Conservation (phyloP, 1,284 basidiomycete species). For the Exsudoporus floridanus region DNA sequence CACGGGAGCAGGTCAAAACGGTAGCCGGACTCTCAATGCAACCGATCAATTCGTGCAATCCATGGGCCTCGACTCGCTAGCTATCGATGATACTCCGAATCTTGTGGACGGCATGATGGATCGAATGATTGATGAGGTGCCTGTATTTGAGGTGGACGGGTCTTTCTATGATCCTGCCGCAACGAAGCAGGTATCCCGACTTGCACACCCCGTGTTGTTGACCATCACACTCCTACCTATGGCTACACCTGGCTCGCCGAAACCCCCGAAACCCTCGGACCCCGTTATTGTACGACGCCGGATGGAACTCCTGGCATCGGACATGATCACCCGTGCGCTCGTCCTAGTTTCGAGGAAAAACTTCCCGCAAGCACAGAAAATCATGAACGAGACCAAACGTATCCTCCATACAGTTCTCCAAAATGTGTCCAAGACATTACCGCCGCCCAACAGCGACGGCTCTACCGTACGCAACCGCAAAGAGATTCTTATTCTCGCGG, state of each 20-base stretch:
- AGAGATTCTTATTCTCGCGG: conserved; percentile 67
- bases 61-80: conserved; percentile 72
- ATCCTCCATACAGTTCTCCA: conserved; percentile 84
- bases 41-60: conserved; percentile 80
- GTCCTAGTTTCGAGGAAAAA: conserved; percentile 87
- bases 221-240: conserved; percentile 82
- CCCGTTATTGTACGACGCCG: conserved; percentile 86
- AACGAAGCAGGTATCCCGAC: conserved; percentile 75
- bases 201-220: conserved; percentile 85
- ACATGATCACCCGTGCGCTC: conserved; percentile 92
- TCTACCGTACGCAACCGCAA: conserved; percentile 63
- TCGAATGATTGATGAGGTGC: conserved; percentile 89
- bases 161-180: conserved; percentile 88
- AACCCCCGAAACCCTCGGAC: conserved; percentile 62
- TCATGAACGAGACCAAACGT: conserved; percentile 84
- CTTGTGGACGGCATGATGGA: conserved; percentile 86
- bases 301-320: conserved; percentile 89
- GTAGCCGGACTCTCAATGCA: conserved; percentile 54
- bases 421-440: conserved; percentile 70
- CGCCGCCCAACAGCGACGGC: conserved; percentile 49
- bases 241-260: conserved; percentile 39
- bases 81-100: conserved; percentile 68
- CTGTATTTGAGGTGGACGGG: conserved; percentile 89
- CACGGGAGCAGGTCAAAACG: conserved; percentile 18
- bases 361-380: conserved; percentile 80